Evolutionary conservation across 176 grass and related monocot genomes (phyloP).

Genomic region (Phyllostachys edulis): DNA sequence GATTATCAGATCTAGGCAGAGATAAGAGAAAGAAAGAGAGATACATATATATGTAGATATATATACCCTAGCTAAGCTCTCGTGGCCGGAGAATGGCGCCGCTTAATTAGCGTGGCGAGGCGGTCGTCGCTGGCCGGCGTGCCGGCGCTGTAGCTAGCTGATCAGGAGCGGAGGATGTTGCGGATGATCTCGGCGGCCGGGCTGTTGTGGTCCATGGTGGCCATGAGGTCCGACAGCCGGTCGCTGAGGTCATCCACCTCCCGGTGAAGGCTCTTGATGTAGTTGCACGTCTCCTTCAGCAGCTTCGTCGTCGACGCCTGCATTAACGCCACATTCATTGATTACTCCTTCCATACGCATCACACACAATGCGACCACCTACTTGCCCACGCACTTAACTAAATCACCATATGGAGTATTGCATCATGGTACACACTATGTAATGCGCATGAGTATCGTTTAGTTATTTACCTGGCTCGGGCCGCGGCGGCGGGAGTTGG

Average conservation of each 20-base stretch:
- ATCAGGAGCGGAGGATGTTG: conserved; percentile 80
- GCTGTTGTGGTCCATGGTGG: conserved; percentile 80
- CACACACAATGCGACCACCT: background rate
- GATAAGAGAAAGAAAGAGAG: background rate
- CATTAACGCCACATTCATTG: background rate
- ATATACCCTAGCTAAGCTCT: conserved; percentile 52
- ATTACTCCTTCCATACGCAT: background rate
- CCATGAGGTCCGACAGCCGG: conserved; percentile 77
- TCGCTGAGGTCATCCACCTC: conserved; percentile 94
- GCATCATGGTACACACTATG: background rate
- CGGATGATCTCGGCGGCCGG: conserved; percentile 81
- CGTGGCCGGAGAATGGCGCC: background rate
- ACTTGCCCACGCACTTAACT: background rate
- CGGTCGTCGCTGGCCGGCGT: background rate
- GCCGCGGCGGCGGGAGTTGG: conserved; percentile 63
- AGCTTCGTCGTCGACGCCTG: conserved; percentile 85
- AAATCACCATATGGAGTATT: background rate
- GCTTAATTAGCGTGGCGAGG: background rate
- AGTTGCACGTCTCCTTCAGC: conserved; percentile 91
- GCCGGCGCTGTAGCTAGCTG: background rate
- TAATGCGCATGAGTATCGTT: background rate
- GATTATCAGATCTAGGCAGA: conserved; percentile 43
- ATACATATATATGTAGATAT: conserved; percentile 36
- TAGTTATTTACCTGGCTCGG: conserved; percentile 46
- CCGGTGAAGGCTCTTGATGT: conserved; percentile 93